Percentiles rank a stretch among this genome's conserved stretches.
These are phyloP conservation scores for Vitis labrusca DNA, from an alignment of 164 flowering plant species.

Conservation along the genomic window DNA sequence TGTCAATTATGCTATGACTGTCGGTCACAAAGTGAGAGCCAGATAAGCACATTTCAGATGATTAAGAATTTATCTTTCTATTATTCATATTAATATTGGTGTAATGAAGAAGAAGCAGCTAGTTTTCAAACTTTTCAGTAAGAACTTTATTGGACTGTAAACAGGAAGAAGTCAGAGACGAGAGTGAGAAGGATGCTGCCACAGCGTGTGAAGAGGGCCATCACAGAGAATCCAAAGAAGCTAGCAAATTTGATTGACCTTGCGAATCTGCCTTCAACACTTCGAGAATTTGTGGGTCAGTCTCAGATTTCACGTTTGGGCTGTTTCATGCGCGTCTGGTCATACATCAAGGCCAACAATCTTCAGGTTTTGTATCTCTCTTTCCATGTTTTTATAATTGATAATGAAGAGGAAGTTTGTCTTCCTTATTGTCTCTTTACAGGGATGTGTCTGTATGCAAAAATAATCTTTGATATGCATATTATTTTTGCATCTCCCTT, in stretches of 20 bases:
- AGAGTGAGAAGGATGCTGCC: constrained; percentile 45
- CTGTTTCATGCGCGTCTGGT: constrained; percentile 92
- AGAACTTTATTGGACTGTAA: neutral
- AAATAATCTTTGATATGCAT: neutral
- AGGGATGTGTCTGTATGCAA: too few species aligned
- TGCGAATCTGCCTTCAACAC: constrained; percentile 75
- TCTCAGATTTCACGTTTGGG: constrained; percentile 86
- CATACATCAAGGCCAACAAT: constrained; percentile 85
- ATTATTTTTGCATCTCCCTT: neutral
- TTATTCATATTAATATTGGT: too few species aligned
- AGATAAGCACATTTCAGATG: too few species aligned
- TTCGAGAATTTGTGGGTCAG: constrained; percentile 84
- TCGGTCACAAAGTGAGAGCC: neutral
- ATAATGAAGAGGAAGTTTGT: neutral
- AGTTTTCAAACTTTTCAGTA: neutral
- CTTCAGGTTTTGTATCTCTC: constrained; percentile 61
- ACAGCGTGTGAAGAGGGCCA: constrained; percentile 49
- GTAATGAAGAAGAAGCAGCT: too few species aligned
- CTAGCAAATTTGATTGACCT: constrained; percentile 81
- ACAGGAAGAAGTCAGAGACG: constrained; percentile 2
- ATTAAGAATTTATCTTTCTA: too few species aligned
- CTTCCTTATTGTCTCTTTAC: neutral
- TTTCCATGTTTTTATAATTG: neutral
- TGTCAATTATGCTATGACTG: neutral
- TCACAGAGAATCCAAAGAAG: constrained; percentile 82